phyloP scores from a whole-genome alignment of 768 basidiomycete species.

The Lactarius trivialis region DNA sequence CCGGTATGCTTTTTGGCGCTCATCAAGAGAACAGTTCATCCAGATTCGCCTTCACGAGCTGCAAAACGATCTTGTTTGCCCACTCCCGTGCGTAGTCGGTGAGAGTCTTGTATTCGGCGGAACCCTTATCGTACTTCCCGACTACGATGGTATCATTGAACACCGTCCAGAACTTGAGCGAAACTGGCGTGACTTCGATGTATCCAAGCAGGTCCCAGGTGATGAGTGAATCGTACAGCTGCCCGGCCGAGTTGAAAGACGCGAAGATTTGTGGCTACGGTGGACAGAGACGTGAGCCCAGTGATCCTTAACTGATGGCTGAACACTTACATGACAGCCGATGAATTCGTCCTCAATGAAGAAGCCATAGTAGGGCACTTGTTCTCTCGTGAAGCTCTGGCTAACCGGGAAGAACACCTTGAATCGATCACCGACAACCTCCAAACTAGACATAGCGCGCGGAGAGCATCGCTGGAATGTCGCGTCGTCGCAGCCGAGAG shows the following conservation, averaged over 20 bases:
- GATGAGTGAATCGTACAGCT: slow-evolving; percentile 27
- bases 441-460: slow-evolving; percentile 13
- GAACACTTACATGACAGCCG: slow-evolving; percentile 9
- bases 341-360: slow-evolving; percentile 9
- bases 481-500: slow-evolving; percentile 10
- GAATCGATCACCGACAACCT: slow-evolving; percentile 7
- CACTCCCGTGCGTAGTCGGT: too few species aligned
- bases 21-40: too few species aligned
- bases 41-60: too few species aligned
- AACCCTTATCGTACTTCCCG: too few species aligned
- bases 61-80: too few species aligned
- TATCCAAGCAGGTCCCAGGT: slow-evolving; percentile 26
- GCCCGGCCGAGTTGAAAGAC: slow-evolving; percentile 28
- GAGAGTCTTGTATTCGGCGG: too few species aligned
- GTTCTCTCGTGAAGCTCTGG: neutral
- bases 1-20: slow-evolving; percentile 1
- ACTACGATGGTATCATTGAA: too few species aligned
- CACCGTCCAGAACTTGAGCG: too few species aligned
- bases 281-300: too few species aligned
- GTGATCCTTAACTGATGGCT: too few species aligned
- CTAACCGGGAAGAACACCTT: slow-evolving; percentile 9
- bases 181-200: too few species aligned
- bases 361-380: slow-evolving; percentile 11
- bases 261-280: slow-evolving; percentile 28
- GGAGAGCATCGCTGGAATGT: slow-evolving; percentile 17